Conservation (phyloP, 1,284 basidiomycete genomes). For the Mycosarcoma maydis region DNA sequence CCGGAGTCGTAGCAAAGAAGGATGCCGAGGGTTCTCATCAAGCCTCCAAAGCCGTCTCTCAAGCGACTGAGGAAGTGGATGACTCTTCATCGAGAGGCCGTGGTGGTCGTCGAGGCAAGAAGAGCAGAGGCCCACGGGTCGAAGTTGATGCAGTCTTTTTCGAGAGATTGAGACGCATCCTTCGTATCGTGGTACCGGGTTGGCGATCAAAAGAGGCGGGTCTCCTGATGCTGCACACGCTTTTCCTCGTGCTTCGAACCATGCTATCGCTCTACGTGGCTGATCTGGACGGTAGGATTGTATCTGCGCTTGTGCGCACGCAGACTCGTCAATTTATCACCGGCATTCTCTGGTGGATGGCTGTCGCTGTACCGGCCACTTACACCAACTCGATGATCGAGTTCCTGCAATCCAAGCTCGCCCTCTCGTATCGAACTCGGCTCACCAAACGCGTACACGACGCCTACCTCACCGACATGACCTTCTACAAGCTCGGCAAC, state of each 20-base stretch:
- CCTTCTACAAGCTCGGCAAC: conserved; percentile 89
- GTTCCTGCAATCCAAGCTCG: conserved; percentile 91
- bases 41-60: conserved; percentile 14
- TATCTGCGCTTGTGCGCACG: conserved; percentile 91
- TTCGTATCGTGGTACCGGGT: conserved; percentile 88
- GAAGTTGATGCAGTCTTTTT: conserved; percentile 92
- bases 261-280: conserved; percentile 95
- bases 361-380: conserved; percentile 82
- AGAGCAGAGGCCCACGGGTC: conserved; percentile 56
- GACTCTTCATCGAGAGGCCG: conserved; percentile 28
- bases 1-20: conserved; percentile 23
- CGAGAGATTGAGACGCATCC: conserved; percentile 78
- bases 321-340: conserved; percentile 81
- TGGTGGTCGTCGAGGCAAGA: conserved; percentile 40
- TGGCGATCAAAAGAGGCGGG: conserved; percentile 85
- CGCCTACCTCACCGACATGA: conserved; percentile 81
- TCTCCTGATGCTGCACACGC: conserved; percentile 85
- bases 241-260: conserved; percentile 86
- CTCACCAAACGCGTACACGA: conserved; percentile 84
- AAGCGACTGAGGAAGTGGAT: conserved; percentile 20
- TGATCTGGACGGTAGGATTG: conserved; percentile 87
- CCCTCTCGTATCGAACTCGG: conserved; percentile 88
- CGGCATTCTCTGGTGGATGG: conserved; percentile 88
- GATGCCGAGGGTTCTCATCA: conserved; percentile 14
- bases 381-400: conserved; percentile 94